Conservation (phyloP, 306 rosid genomes). For the Luffa aegyptiaca region DNA sequence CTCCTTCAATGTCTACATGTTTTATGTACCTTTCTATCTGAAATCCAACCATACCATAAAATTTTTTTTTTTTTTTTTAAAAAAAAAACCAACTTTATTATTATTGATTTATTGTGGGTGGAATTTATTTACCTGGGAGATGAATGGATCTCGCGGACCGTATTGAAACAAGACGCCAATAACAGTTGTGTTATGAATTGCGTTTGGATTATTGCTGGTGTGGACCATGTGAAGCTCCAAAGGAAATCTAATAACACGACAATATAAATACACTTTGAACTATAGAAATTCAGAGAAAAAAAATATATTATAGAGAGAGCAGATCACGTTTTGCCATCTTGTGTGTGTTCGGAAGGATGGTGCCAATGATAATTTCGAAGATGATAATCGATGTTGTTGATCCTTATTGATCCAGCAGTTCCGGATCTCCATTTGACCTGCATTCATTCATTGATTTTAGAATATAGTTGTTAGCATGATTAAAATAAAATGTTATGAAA, state of each 20-base stretch:
- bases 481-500: not conserved
- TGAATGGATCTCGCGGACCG: slow-evolving; percentile 22
- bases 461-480: not conserved
- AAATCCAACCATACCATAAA: not conserved
- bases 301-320: not conserved
- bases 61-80: too few relatives aligned
- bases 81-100: not conserved
- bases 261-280: not conserved
- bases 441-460: not conserved
- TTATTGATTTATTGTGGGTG: not conserved
- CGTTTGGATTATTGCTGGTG: not conserved
- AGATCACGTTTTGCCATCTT: slow-evolving; percentile 27
- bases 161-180: slow-evolving; percentile 15
- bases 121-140: slow-evolving; percentile 17
- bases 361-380: slow-evolving; percentile 32
- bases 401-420: slow-evolving; percentile 24
- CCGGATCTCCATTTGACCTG: slow-evolving; percentile 26
- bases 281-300: not conserved
- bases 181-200: slow-evolving; percentile 15
- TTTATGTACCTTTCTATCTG: slow-evolving; percentile 16
- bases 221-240: slow-evolving; percentile 36
- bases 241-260: slow-evolving; percentile 10
- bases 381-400: slow-evolving; percentile 13
- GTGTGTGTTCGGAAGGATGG: slow-evolving; percentile 27
- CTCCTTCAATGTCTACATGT: slow-evolving; percentile 3